Conservation (phyloP, 1,284 basidiomycete species). For the Tetrapyrgos nigripes region DNA sequence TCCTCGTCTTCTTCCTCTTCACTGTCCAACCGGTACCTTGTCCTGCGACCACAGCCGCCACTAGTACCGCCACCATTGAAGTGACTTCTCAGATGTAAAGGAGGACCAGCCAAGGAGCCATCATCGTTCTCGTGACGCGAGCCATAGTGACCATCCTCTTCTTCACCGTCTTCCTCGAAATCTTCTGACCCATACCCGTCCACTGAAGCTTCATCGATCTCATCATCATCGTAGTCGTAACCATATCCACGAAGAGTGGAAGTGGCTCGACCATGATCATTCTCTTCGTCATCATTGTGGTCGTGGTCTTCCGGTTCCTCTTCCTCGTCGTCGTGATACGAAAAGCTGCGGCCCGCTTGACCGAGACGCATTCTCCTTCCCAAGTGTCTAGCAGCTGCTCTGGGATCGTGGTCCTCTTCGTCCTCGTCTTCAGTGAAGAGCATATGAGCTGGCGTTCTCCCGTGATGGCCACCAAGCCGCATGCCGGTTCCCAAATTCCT, state of each 20-base stretch:
- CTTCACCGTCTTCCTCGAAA: slow-evolving; percentile 1
- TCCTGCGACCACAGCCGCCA: no score
- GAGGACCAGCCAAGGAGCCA: no score
- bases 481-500: background rate
- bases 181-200: background rate
- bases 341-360: background rate
- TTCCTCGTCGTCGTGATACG: background rate
- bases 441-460: background rate
- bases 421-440: background rate
- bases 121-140: slow-evolving; percentile 39
- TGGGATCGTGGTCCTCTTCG: slow-evolving; percentile 1
- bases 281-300: background rate
- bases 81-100: no score
- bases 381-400: background rate
- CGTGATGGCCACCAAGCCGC: background rate
- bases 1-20: no score
- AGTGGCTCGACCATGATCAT: background rate
- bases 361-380: background rate
- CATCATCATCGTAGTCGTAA: background rate
- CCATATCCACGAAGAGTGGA: background rate
- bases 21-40: no score
- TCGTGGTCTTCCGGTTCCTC: background rate
- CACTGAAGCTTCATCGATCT: background rate
- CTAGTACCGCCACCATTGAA: no score
- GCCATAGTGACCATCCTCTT: slow-evolving; percentile 26